Base-by-base conservation (phyloP, 495 filamentous ascomycete species). In the Penicillium angulare region DNA sequence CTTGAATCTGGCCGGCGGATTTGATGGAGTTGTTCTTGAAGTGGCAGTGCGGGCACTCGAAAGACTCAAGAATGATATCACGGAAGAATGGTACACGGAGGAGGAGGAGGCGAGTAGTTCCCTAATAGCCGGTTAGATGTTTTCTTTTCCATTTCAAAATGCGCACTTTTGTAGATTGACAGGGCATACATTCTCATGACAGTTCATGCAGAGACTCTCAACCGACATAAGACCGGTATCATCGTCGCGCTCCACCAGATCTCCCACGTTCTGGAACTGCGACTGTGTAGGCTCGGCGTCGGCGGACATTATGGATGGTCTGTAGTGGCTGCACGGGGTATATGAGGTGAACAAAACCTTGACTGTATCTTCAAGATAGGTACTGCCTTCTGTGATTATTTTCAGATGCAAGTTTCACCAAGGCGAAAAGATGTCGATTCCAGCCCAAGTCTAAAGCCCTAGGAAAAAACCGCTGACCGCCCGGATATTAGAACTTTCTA, bases 1-100 rank as follows among this genome's bases (percentile, higher is more conserved):
- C 86, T 70, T 97, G 93, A 53, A 97, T 93, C 55, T 88, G 82
- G 27, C 87, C 16, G 12, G 38, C 38, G 12, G 26, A 96, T 63
- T 96, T 91, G 49, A 97, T 84, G 60, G 95, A 89, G 65, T 90
- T 91, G 75, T 97, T 92, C 48, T 82, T 78, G 68, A 95, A 89
- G 64, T 83, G 69, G 73, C 93, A 99, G 64, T 96, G 81, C 1
- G 86, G 80, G 72, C 93, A 99, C 52, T 82, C 82, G 74, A 99
- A 99, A 39, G 91, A 96, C 83, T 96, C 95, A 55, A 99, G 80
- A 53, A 99, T 89, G 51, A 97, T 83, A 65, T 99, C 93, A 63
- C 89, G 88, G 79, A 99, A 97, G 76, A 85, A 97, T 17, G 93
- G 95, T 17, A 99, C 95, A 40, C 85, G 82, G 38, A 92, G 92